These are phyloP conservation scores for Entophlyctis luteolus DNA, from an alignment of 192 early-diverging fungal species.

Conservation along the genomic window DNA sequence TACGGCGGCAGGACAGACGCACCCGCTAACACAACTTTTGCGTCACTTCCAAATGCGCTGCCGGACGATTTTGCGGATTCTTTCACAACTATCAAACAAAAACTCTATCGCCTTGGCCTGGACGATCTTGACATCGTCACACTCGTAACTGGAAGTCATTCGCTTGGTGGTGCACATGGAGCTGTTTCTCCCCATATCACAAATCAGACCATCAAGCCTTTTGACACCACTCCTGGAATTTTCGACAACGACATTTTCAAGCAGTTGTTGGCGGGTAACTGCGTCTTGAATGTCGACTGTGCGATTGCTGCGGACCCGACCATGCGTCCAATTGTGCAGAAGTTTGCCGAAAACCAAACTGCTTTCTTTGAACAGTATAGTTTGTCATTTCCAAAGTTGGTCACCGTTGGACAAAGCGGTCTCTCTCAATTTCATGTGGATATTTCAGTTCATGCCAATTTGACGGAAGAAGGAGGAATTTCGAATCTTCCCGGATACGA, in stretches of 20 bases:
- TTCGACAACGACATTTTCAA: conserved; percentile 39
- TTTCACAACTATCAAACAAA: neutral
- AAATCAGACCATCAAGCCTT: conserved; percentile 28
- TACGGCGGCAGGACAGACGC: conserved; percentile 10
- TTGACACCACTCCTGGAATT: conserved; percentile 34
- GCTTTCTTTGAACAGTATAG: conserved; percentile 28
- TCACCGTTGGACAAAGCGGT: neutral
- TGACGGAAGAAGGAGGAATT: conserved; percentile 4
- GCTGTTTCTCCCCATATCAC: conserved; percentile 17
- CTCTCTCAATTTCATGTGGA: neutral
- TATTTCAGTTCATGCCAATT: conserved; percentile 7
- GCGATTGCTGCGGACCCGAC: conserved; percentile 20
- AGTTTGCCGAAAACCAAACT: conserved; percentile 10
- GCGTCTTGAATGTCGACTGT: conserved; percentile 26
- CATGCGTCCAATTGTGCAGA: conserved; percentile 8
- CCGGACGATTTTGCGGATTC: conserved; percentile 4
- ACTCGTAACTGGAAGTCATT: conserved; percentile 25
- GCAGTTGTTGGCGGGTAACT: conserved; percentile 17
- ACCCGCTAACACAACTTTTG: conserved; percentile 4
- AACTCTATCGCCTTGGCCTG: conserved; percentile 18
- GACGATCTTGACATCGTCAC: conserved; percentile 23
- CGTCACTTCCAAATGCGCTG: neutral
- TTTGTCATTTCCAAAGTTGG: conserved; percentile 16
- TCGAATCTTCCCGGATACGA: too few relatives aligned
- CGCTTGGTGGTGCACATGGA: conserved; percentile 29